These are phyloP conservation scores for Xylaria bambusicola DNA, from an alignment of 495 filamentous ascomycete genomes.

Conservation along the genomic window DNA sequence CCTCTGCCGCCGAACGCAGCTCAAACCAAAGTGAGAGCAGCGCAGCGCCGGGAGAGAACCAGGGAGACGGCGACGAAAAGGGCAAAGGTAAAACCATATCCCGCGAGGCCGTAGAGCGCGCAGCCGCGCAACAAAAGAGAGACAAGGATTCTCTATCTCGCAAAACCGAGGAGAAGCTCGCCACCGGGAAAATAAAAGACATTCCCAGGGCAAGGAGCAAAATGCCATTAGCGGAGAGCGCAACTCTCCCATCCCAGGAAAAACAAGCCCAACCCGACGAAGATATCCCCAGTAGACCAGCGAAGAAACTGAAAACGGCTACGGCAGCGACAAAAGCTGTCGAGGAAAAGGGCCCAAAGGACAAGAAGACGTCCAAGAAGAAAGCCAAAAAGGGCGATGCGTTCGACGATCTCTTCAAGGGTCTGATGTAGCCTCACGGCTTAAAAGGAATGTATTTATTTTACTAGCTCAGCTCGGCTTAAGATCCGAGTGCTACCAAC, in stretches of 20 bases:
- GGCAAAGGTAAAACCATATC: slow-evolving; percentile 16
- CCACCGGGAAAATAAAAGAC: slow-evolving; percentile 16
- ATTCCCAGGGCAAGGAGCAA: slow-evolving; percentile 14
- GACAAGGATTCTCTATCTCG: not conserved
- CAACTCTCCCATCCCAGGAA: too few relatives aligned
- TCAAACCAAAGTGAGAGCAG: not conserved
- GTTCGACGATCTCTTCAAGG: slow-evolving; percentile 42
- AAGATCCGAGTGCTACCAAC: too few relatives aligned
- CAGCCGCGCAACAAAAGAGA: not conserved
- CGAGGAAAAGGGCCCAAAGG: not conserved
- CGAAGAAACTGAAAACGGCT: slow-evolving; percentile 13
- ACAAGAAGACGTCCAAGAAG: slow-evolving; percentile 18
- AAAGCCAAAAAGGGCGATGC: slow-evolving; percentile 35
- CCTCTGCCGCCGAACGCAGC: not conserved
- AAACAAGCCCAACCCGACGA: too few relatives aligned
- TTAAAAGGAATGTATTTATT: not conserved
- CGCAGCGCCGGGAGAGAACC: not conserved
- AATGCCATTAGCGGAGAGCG: not conserved
- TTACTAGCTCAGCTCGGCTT: too few relatives aligned
- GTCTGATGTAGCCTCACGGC: not conserved
- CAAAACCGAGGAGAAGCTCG: slow-evolving; percentile 17
- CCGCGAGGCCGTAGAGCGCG: slow-evolving; percentile 18
- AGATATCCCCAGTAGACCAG: too few relatives aligned
- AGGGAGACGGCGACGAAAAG: not conserved
- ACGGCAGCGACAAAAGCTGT: not conserved